Percentiles rank a stretch among this genome's conserved stretches.
These are phyloP conservation scores for Pittosporum tobira DNA, from an alignment of 129 eudicot species.

Conservation along the genomic window DNA sequence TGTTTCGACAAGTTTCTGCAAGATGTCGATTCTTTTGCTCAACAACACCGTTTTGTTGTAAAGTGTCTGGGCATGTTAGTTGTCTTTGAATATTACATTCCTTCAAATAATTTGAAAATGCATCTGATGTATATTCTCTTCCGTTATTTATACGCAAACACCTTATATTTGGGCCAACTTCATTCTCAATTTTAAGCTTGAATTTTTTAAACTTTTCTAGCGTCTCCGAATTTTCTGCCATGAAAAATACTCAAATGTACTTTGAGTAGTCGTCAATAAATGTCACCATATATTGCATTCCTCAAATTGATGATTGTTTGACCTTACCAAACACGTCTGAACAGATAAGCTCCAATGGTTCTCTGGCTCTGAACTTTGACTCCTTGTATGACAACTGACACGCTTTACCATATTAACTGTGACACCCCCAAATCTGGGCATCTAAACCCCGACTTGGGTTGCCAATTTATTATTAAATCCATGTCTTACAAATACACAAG, in stretches of 20 bases:
- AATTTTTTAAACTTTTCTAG: background rate
- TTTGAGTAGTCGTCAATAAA: slow-evolving; percentile 16
- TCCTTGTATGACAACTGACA: slow-evolving; percentile 5
- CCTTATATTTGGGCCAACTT: background rate
- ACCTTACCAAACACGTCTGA: slow-evolving; percentile 10
- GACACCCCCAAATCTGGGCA: no score
- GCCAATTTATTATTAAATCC: no score
- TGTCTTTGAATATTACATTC: background rate
- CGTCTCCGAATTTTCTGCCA: background rate
- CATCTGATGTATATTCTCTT: no score
- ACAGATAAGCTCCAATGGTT: background rate
- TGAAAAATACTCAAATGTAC: background rate
- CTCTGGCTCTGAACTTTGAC: background rate
- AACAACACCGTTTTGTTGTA: background rate
- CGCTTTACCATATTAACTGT: slow-evolving; percentile 11
- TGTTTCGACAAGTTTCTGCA: no score
- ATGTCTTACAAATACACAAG: no score
- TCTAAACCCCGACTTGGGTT: no score
- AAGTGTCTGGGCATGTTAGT: no score
- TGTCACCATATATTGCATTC: slow-evolving; percentile 9
- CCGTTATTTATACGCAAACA: no score
- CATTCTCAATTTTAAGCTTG: background rate
- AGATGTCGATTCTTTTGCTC: slow-evolving; percentile 10
- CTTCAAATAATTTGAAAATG: no score
- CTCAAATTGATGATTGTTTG: background rate